phyloP scores from a whole-genome alignment of 106 monocot species.

The Dendrobium catenatum region DNA sequence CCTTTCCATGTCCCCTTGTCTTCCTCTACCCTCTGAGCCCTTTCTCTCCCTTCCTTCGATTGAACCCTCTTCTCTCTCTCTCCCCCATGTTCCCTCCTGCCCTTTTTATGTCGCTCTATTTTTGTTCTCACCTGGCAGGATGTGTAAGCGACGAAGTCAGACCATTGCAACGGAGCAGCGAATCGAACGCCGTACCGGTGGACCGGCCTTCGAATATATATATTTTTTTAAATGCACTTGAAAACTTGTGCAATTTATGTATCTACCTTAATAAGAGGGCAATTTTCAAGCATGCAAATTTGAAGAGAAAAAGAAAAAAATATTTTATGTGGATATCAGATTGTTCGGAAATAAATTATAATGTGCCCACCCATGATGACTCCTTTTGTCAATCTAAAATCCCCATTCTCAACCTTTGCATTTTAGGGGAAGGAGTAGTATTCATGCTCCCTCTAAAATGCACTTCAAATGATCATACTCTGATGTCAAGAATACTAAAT shows the following conservation, averaged over 20 bases:
- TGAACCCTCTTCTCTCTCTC: not conserved
- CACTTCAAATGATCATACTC: no score
- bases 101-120: not conserved
- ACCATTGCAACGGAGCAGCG: not conserved
- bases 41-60: not conserved
- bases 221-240: not conserved
- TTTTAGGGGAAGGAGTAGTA: no score
- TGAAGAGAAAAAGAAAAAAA: no score
- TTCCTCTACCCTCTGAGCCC: not conserved
- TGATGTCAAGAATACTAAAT: no score
- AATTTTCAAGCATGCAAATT: no score
- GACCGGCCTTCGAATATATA: not conserved
- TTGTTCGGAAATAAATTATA: no score
- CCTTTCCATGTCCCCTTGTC: slow-evolving; percentile 10
- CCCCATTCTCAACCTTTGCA: no score
- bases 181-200: not conserved
- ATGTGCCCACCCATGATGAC: no score
- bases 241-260: not conserved
- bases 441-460: no score
- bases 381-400: no score
- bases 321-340: no score
- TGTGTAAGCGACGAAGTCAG: slow-evolving; percentile 1
- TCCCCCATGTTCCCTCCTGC: not conserved
- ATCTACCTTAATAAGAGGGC: not conserved
- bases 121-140: not conserved